Conservation (phyloP, 305 asterid species). For the Fraxinus floribunda region DNA sequence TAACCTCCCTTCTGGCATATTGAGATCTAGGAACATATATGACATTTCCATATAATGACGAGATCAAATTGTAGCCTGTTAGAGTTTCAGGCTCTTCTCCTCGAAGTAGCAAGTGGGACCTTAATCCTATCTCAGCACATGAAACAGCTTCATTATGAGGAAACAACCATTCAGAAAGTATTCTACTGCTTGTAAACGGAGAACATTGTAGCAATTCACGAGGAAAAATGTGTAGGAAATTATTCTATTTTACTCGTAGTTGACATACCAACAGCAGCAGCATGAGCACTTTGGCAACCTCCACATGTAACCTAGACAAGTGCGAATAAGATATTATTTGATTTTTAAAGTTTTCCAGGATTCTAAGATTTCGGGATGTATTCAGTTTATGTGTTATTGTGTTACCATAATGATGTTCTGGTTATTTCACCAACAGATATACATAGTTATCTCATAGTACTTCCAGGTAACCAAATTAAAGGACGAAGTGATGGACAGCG, state of each 20-base stretch:
- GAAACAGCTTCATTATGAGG: conserved; percentile 63
- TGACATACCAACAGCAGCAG: conserved; percentile 92
- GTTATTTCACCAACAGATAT: neutral
- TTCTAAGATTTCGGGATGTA: neutral
- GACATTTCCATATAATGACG: conserved; percentile 71
- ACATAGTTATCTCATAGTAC: neutral
- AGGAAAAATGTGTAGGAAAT: neutral
- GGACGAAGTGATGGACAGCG: neutral
- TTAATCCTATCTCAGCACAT: conserved; percentile 89
- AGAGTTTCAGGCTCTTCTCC: conserved; percentile 89
- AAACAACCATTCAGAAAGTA: conserved; percentile 26
- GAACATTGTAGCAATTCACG: neutral
- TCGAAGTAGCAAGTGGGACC: conserved; percentile 82
- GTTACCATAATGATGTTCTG: neutral
- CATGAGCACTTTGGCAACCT: conserved; percentile 97
- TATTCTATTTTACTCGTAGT: conserved; percentile 15
- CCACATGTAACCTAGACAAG: conserved; percentile 87
- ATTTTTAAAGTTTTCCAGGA: neutral
- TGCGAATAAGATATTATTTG: conserved; percentile 19
- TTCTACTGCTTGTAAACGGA: neutral
- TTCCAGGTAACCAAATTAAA: conserved; percentile 8
- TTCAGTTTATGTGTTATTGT: neutral
- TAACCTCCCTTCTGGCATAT: conserved; percentile 75
- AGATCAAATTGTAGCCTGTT: conserved; percentile 81
- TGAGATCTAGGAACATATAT: conserved; percentile 67